phyloP scores from a whole-genome alignment of 2,329 filamentous ascomycete species.

The Penicillium fuscoglaucum region DNA sequence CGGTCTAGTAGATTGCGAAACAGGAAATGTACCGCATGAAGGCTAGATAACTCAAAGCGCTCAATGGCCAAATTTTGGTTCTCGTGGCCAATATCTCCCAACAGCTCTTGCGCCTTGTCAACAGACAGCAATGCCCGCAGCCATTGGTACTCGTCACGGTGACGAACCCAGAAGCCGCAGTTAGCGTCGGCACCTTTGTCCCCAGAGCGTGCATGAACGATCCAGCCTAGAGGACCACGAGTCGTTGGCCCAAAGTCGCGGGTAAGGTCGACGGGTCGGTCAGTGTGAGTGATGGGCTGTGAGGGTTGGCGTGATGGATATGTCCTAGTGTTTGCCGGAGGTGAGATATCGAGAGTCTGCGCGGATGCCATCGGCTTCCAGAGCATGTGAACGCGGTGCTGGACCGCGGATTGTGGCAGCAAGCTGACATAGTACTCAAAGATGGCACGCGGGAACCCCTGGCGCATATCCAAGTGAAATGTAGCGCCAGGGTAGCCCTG shows the following conservation, averaged over 20 bases:
- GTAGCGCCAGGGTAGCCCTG: slow-evolving; percentile 42
- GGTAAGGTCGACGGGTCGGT: slow-evolving; percentile 12
- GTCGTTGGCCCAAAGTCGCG: slow-evolving; percentile 29
- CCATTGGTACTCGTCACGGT: slow-evolving; percentile 48
- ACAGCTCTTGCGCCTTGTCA: slow-evolving; percentile 17
- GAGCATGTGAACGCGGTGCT: slow-evolving; percentile 28
- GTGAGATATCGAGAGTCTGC: slow-evolving; percentile 20
- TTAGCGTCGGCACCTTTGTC: slow-evolving; percentile 51
- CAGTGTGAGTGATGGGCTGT: slow-evolving; percentile 17
- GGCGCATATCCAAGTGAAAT: slow-evolving; percentile 37
- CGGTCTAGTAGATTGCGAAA: slow-evolving; percentile 42
- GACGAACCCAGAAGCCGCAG: slow-evolving; percentile 48
- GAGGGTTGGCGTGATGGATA: slow-evolving; percentile 26
- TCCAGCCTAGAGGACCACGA: slow-evolving; percentile 33
- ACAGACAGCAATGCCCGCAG: slow-evolving; percentile 32
- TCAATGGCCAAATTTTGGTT: slow-evolving; percentile 36
- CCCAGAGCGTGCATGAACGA: slow-evolving; percentile 41
- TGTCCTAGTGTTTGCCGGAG: slow-evolving; percentile 22
- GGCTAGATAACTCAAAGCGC: slow-evolving; percentile 49
- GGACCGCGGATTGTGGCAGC: slow-evolving; percentile 27
- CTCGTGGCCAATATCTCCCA: slow-evolving; percentile 17
- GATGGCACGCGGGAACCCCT: slow-evolving; percentile 35
- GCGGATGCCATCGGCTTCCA: slow-evolving; percentile 30
- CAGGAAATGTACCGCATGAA: slow-evolving; percentile 43
- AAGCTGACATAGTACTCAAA: slow-evolving; percentile 34